Conservation (phyloP, 768 basidiomycete species). For the Boletus subcaerulescens region DNA sequence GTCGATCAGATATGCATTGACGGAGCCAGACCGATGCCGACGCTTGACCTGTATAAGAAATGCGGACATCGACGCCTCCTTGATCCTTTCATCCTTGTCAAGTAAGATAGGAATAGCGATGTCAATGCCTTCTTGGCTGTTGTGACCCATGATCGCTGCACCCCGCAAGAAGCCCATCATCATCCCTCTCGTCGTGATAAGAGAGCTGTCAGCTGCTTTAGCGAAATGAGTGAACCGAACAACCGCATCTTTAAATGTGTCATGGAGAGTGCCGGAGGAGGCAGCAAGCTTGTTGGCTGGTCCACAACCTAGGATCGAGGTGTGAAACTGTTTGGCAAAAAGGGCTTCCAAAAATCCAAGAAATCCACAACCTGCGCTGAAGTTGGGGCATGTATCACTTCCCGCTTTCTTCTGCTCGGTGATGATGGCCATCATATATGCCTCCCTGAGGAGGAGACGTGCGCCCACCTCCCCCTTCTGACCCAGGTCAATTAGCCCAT, state of each 20-base stretch:
- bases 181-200: background rate
- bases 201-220: background rate
- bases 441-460: background rate
- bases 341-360: background rate
- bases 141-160: background rate
- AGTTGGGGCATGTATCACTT: background rate
- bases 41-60: background rate
- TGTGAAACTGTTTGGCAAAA: background rate
- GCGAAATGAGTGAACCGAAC: background rate
- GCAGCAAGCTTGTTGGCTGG: background rate
- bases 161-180: background rate
- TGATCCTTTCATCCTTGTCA: background rate
- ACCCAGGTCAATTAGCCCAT: background rate
- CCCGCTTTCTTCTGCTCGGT: background rate
- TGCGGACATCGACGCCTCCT: background rate
- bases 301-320: background rate
- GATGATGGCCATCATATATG: background rate
- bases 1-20: no score
- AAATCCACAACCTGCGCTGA: background rate
- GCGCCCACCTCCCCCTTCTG: background rate
- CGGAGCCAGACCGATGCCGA: no score
- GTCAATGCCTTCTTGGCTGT: no score
- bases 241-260: background rate
- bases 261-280: background rate
- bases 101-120: background rate